Evolutionary conservation across 331 rosid genomes (phyloP), one percentile per base, ranked within the genome.

Genomic region (Cydonia oblonga): DNA sequence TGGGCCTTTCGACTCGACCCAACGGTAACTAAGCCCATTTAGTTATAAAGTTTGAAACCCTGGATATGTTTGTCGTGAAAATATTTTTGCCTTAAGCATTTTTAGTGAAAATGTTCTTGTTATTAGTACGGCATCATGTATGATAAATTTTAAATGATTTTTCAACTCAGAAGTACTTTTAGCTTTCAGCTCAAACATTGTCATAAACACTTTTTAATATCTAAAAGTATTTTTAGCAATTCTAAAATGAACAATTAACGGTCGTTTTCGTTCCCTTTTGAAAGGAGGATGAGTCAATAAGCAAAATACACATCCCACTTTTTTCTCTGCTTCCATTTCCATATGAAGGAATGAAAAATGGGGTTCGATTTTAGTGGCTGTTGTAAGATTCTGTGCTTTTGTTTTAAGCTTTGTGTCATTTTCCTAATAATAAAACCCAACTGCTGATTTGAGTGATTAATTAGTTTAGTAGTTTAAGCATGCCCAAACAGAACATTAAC

Each of bases 331-430:
- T 40, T 42, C 35, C 53, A 59, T 59, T 59, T 59, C 35, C 64
- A 59, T 24, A 25, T 15, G 33, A 14, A 26, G 9, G 20, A 51
- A 51, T 6, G 7, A 22, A 19, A 29, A 58, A 58, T 30, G 32
- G 52, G 76, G 28, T 40, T 16, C 59, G 51, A 49, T 59, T 62
- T 57, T 58, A 53, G 53, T 24, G 51, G 42, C 54, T 35, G 51
- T 51, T 69, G 23, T 12, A 32, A 73, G 71, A 73, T 73, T 68
- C 33, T 62, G 9, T 46, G 61, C 75, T 20, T 59, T 66, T 66
- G 52, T 60, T 3, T 68, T 30, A 9, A 70, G 38, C 33, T 57
- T 74, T 32, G 2, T 30, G 23, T 46, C 79, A 54, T 69, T 79
- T 69, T 74, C 68, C 54, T 35, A 44, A 69, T 2, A 13, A 69